Conservation (phyloP, 192 early-diverging fungal genomes). For the Rhizophagus sp. region DNA sequence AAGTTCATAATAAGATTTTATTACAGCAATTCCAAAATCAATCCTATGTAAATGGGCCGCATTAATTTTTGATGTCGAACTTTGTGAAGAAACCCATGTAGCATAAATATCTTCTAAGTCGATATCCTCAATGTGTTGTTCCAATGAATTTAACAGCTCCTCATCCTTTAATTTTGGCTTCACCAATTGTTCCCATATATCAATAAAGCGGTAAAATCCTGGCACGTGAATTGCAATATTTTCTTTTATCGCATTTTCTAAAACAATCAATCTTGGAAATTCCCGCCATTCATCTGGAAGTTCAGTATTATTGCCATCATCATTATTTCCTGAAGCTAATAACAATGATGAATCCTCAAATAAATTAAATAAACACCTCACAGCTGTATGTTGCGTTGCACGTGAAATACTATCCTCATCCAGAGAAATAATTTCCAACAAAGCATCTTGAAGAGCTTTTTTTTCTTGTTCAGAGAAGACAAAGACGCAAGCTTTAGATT, state of each 20-base stretch:
- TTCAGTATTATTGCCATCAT: not conserved
- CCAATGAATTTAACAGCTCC: not conserved
- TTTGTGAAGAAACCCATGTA: not conserved
- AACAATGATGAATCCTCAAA: conserved; percentile 28
- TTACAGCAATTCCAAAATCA: conserved; percentile 1
- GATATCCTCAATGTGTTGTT: not conserved
- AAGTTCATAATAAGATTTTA: conserved; percentile 5
- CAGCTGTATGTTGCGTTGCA: not conserved
- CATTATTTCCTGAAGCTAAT: not conserved
- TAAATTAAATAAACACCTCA: conserved; percentile 24
- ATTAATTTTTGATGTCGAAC: not conserved
- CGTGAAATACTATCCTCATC: not conserved
- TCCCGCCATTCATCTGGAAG: conserved; percentile 9
- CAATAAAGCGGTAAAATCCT: conserved; percentile 31
- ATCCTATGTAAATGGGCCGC: not conserved
- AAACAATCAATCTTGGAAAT: conserved; percentile 23
- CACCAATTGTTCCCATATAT: conserved; percentile 23
- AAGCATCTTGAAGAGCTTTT: conserved; percentile 12
- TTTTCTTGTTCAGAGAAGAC: conserved; percentile 27
- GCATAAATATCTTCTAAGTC: conserved; percentile 22
- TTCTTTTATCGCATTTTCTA: conserved; percentile 29
- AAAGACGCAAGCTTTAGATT: conserved; percentile 24
- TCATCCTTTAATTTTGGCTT: not conserved
- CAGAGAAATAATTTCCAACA: conserved; percentile 14
- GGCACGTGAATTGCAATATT: conserved; percentile 34